A percentile compares a stretch with the other conserved stretches of the same genome.
Evolutionary conservation across 2,329 filamentous ascomycete species (phyloP).

Genomic region (Calonectria pseudoreteaudii): DNA sequence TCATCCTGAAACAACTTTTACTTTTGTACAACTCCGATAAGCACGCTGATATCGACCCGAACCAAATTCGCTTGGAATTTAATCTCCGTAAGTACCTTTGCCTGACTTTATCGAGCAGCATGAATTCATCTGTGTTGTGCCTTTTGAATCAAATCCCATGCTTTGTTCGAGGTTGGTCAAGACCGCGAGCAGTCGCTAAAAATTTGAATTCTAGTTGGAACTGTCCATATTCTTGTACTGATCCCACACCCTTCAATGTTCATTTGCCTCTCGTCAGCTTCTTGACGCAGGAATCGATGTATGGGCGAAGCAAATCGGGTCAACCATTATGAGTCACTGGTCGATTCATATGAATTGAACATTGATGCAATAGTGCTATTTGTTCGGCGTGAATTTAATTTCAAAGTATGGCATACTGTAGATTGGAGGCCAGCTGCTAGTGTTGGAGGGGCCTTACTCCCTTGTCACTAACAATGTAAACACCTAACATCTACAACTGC

Average conservation of each 20-base stretch:
- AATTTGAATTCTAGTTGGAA: neutral
- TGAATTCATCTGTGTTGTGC: no score
- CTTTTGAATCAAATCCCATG: neutral
- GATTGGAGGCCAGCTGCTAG: no score
- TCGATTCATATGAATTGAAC: neutral
- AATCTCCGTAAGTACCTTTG: neutral
- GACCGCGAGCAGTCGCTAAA: neutral
- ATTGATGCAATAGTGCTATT: no score
- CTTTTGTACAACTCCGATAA: neutral
- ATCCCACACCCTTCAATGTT: rapidly evolving
- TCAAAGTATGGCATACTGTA: no score
- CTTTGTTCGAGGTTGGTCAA: neutral
- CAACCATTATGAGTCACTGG: neutral
- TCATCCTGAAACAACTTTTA: neutral
- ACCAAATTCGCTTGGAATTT: neutral
- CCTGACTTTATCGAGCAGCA: neutral
- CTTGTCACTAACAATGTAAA: no score
- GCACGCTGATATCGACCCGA: neutral
- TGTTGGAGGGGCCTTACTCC: no score
- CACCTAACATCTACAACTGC: no score
- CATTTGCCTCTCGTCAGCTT: neutral
- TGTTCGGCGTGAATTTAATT: no score
- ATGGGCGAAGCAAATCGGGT: neutral
- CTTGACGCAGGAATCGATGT: neutral
- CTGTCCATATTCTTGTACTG: neutral